Conservation (phyloP, 2,329 filamentous ascomycete genomes). For the Clarireedia paspali region DNA sequence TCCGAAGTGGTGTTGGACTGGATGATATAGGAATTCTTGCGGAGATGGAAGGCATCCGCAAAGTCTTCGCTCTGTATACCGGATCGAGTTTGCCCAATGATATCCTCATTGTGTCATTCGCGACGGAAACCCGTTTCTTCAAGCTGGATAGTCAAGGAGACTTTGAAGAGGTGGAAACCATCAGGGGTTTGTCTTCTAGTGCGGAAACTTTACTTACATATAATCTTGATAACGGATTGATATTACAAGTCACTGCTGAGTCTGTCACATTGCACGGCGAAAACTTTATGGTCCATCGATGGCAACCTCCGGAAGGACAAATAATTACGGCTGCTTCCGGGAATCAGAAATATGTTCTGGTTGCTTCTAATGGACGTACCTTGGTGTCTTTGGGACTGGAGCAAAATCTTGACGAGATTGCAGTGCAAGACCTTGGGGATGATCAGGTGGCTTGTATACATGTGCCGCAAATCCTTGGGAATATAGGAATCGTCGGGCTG, state of each 20-base stretch:
- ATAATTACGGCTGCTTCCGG: constrained; percentile 72
- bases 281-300: constrained; percentile 49
- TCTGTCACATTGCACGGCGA: constrained; percentile 55
- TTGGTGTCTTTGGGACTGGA: constrained; percentile 61
- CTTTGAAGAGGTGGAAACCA: constrained; percentile 79
- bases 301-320: constrained; percentile 43
- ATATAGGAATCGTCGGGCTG: constrained; percentile 74
- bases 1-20: constrained; percentile 87
- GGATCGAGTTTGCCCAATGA: constrained; percentile 48
- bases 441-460: constrained; percentile 84
- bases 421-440: constrained; percentile 52
- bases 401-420: constrained; percentile 44
- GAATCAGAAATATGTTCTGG: constrained; percentile 59
- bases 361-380: constrained; percentile 69
- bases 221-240: constrained; percentile 53
- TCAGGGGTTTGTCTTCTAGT: constrained; percentile 61
- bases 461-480: constrained; percentile 54
- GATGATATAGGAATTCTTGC: constrained; percentile 79
- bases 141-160: constrained; percentile 65
- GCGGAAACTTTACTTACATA: constrained; percentile 64
- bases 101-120: constrained; percentile 70
- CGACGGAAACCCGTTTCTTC: constrained; percentile 79
- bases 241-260: constrained; percentile 70
- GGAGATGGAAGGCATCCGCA: constrained; percentile 66
- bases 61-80: constrained; percentile 60